Conservation (phyloP, 495 filamentous ascomycete genomes). For the Talaromyces borbonicus region DNA sequence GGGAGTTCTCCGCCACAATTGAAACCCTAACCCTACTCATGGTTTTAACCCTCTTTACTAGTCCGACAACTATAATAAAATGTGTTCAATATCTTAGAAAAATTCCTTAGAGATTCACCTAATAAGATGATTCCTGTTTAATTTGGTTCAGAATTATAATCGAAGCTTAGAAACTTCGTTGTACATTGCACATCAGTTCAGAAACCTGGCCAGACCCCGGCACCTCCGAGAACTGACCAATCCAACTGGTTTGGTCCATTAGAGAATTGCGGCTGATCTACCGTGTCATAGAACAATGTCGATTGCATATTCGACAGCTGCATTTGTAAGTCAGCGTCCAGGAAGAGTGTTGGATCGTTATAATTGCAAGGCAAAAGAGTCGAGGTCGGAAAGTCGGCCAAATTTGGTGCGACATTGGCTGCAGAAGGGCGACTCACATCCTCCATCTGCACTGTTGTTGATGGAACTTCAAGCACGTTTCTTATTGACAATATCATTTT, state of each 20-base stretch:
- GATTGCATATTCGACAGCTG: constrained; percentile 6
- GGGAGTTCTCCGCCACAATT: background rate
- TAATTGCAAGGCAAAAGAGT: constrained; percentile 12
- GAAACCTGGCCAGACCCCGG: background rate
- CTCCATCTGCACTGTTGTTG: constrained; percentile 2
- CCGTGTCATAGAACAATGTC: constrained; percentile 13
- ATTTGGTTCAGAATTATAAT: background rate
- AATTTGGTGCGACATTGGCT: constrained; percentile 9
- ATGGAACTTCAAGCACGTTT: constrained; percentile 15
- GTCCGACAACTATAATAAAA: too few species aligned
- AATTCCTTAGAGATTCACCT: too few species aligned
- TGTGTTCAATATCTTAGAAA: too few species aligned
- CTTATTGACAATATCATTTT: constrained; percentile 31
- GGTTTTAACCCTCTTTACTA: background rate
- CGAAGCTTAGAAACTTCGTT: too few species aligned
- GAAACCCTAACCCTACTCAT: constrained; percentile 1
- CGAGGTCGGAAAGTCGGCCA: constrained; percentile 13
- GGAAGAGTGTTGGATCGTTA: constrained; percentile 9
- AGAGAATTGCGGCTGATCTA: constrained; percentile 12
- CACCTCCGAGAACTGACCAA: constrained; percentile 12
- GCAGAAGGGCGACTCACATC: constrained; percentile 11
- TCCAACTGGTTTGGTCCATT: constrained; percentile 18
- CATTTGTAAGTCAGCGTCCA: constrained; percentile 11
- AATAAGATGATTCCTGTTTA: background rate
- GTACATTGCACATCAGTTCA: background rate